Evolutionary conservation across 495 filamentous ascomycete genomes (phyloP).

Genomic region (Tuber aestivum): DNA sequence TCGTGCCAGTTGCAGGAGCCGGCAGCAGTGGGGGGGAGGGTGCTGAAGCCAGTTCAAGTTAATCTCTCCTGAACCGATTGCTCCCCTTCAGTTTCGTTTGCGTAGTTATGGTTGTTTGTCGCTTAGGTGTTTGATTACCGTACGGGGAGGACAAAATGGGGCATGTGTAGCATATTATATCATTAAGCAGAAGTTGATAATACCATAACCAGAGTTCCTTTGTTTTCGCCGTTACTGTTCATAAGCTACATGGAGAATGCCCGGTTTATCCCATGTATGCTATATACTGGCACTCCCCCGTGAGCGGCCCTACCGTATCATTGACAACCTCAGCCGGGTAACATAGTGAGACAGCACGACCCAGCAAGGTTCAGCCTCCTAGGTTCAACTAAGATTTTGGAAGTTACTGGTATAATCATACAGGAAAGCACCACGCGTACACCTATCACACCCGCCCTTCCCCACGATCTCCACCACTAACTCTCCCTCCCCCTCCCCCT

Average conservation of each 20-base stretch:
- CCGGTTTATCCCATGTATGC: neutral
- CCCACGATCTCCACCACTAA: neutral
- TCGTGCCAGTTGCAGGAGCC: neutral
- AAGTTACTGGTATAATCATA: neutral
- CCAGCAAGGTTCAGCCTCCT: constrained; percentile 1
- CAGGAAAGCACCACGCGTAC: constrained; percentile 6
- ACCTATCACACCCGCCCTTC: neutral
- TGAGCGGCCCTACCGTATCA: neutral
- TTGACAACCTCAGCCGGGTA: neutral
- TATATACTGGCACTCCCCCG: too few relatives aligned
- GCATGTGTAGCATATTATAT: constrained; percentile 2
- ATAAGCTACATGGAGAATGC: neutral
- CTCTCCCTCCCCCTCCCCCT: neutral
- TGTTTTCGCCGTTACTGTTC: neutral
- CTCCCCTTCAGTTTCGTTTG: neutral
- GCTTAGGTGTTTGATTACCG: neutral
- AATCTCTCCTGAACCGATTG: neutral
- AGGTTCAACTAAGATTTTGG: neutral
- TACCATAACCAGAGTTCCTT: neutral
- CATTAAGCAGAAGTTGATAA: neutral
- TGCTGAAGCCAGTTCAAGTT: neutral
- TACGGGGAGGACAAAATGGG: neutral
- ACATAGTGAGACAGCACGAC: neutral
- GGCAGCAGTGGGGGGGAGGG: neutral
- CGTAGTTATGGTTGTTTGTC: neutral